Base-by-base conservation (phyloP, 257 asterid genomes). In the Salvia splendens region DNA sequence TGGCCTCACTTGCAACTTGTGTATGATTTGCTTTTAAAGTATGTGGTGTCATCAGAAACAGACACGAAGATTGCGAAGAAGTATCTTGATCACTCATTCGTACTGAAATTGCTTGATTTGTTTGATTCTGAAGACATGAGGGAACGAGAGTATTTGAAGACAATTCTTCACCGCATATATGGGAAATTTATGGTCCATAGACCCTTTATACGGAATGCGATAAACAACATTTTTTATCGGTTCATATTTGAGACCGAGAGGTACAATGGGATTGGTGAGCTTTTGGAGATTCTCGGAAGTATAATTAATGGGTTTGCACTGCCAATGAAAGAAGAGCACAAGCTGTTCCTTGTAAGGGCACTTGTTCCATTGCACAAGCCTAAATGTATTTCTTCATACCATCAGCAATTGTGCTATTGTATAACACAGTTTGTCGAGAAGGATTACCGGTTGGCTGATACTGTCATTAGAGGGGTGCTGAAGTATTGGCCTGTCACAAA, bases 301-400 rank as follows among this genome's bases (percentile, higher is more conserved):
- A 82, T 89, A 67, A 89, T 91, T 63, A 91, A 91, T 64, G 96
- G 95, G 38, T 91, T 89, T 72, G 95, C 96, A 0, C 64, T 89
- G 76, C 98, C 98, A 17, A 91, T 91, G 98, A 89, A 91, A 78
- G 98, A 91, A 79, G 96, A 91, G 80, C 96, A 91, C 81, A 91
- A 91, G 75, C 47, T 91, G 71, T 91, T 88, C 75, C 96, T 91
- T 51, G 78, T 80, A 35, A 84, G 98, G 56, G 90, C 91, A 16
- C 86, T 91, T 43, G 79, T 91, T 73, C 98, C 96, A 11, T 73
- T 91, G 76, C 98, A 91, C 84, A 89, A 89, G 84, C 87, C 95
- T 42, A 85, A 82, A 64, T 79, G 84, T 68, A 75, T 89, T 52
- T 53, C 90, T 38, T 54, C 80, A 5, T 91, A 89, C 82, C 96